These are phyloP conservation scores for Hypsizygus ulmarius DNA, from an alignment of 1,284 basidiomycete genomes.

Conservation along the genomic window DNA sequence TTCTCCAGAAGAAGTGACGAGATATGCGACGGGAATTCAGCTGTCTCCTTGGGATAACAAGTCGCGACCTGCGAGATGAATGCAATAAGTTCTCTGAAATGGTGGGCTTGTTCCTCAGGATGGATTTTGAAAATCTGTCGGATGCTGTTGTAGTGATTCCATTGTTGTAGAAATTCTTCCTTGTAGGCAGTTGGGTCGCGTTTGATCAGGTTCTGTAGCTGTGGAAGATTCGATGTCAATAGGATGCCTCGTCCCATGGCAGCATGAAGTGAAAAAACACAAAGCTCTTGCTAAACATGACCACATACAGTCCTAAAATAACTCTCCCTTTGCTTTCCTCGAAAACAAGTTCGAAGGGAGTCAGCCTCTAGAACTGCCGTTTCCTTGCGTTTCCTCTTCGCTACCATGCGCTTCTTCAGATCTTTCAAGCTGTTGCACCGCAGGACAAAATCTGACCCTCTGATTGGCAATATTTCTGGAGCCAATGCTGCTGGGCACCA, in stretches of 20 bases:
- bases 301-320: too few relatives aligned
- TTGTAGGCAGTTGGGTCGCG: slow-evolving; percentile 89
- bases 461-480: slow-evolving; percentile 19
- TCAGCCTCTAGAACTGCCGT: neutral
- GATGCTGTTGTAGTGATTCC: slow-evolving; percentile 92
- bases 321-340: too few relatives aligned
- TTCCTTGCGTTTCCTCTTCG: slow-evolving; percentile 4
- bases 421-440: slow-evolving; percentile 34
- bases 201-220: slow-evolving; percentile 96
- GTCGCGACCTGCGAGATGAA: slow-evolving; percentile 83
- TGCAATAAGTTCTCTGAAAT: slow-evolving; percentile 82
- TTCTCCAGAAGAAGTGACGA: slow-evolving; percentile 74
- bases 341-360: neutral
- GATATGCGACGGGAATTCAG: slow-evolving; percentile 78
- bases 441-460: slow-evolving; percentile 36
- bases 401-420: slow-evolving; percentile 32
- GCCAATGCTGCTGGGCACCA: slow-evolving; percentile 3
- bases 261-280: slow-evolving; percentile 10
- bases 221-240: slow-evolving; percentile 70
- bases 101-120: slow-evolving; percentile 76
- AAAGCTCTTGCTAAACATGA: slow-evolving; percentile 14
- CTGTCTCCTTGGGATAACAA: slow-evolving; percentile 87
- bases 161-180: slow-evolving; percentile 98
- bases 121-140: slow-evolving; percentile 81
- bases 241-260: slow-evolving; percentile 59